Evolutionary conservation across 257 asterid genomes (phyloP), one percentile per base, ranked within the genome.

Genomic region (Schizonepeta tenuifolia): DNA sequence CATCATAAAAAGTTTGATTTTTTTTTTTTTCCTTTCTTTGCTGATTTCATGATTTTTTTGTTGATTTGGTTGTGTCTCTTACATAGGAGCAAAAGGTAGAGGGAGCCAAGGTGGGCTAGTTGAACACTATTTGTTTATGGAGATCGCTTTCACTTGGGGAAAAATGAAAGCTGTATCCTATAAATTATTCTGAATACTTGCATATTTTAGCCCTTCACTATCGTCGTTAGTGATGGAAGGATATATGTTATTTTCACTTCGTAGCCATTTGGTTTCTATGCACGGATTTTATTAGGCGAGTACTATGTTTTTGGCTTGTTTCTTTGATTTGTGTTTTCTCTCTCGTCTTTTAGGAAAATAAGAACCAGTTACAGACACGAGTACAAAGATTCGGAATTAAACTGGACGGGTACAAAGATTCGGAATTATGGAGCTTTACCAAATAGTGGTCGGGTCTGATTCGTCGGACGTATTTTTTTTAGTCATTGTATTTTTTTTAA

Each of bases 311-410:
- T 77, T 53, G 26, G 21, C 38, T 31, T 35, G 38, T 43, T 5
- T 5, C 2, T 50, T 65, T n/a, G 17, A 50, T 18, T 24, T 46
- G n/a, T 75, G 74, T 49, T 4, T 47, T 17, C 60, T 33, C 70
- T 22, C 21, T 13, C 69, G 76, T 62, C 77, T 47, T 70, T 13
- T 63, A 21, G 72, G 80, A 70, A 53, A 70, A 55, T 28, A 8
- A 13, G 13, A 70, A 54, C 35, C 20, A 44, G 44, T 24, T 43
- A 21, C 10, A 63, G 72, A 76, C 71, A n/a, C n/a, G n/a, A n/a
- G n/a, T n/a, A n/a, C n/a, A n/a, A n/a, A n/a, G n/a, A n/a, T n/a
- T n/a, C n/a, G n/a, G n/a, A n/a, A n/a, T n/a, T n/a, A n/a, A n/a
- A n/a, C n/a, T n/a, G n/a, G n/a, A n/a, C n/a, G n/a, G n/a, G n/a